Evolutionary conservation across 768 basidiomycete genomes (phyloP).

Genomic region (Suillus discolor): DNA sequence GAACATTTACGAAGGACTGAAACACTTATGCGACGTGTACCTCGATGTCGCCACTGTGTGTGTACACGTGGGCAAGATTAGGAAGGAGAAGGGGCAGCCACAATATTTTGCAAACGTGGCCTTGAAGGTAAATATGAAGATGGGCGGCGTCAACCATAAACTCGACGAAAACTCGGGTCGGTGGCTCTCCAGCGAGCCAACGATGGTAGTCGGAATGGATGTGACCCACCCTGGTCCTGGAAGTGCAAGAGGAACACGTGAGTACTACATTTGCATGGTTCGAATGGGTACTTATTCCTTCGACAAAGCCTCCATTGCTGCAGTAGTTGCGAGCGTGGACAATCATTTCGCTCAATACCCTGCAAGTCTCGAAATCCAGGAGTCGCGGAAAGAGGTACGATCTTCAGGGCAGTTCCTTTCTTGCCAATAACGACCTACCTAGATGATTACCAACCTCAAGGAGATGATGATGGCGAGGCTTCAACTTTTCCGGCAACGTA

Average conservation of each 20-base stretch:
- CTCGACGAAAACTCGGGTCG: slow-evolving; percentile 39
- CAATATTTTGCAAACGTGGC: slow-evolving; percentile 61
- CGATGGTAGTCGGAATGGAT: slow-evolving; percentile 60
- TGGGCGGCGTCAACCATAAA: slow-evolving; percentile 55
- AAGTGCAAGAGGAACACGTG: slow-evolving; percentile 54
- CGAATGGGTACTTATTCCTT: background rate
- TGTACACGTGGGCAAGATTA: slow-evolving; percentile 70
- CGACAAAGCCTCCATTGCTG: slow-evolving; percentile 48
- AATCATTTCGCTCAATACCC: slow-evolving; percentile 50
- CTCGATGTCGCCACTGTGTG: slow-evolving; percentile 66
- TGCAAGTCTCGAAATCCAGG: slow-evolving; percentile 49
- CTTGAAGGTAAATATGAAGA: slow-evolving; percentile 56
- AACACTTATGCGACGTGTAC: slow-evolving; percentile 52
- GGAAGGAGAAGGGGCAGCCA: slow-evolving; percentile 59
- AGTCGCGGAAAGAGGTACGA: slow-evolving; percentile 71
- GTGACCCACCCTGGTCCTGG: slow-evolving; percentile 83
- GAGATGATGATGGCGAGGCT: slow-evolving; percentile 53
- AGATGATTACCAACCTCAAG: slow-evolving; percentile 52
- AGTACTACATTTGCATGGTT: slow-evolving; percentile 7
- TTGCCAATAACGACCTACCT: background rate
- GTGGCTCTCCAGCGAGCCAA: slow-evolving; percentile 43
- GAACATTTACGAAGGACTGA: slow-evolving; percentile 52
- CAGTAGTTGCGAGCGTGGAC: slow-evolving; percentile 54
- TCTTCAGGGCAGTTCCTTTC: background rate
- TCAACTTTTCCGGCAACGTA: slow-evolving; percentile 39